Evolutionary conservation across 1,284 basidiomycete species (phyloP).

Genomic region (Mycena citricolor): DNA sequence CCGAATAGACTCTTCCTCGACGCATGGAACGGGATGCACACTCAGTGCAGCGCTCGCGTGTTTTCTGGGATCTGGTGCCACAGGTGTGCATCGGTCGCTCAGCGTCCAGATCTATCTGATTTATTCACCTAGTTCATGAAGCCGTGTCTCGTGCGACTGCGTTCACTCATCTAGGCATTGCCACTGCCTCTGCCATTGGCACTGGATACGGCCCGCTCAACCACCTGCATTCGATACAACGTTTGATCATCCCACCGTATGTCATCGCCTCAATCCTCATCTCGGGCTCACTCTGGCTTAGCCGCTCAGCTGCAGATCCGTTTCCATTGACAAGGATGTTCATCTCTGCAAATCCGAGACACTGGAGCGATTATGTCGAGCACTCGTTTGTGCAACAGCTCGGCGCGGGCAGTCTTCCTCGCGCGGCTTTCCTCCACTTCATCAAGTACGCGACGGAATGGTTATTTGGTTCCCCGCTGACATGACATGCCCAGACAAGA

Average conservation of each 20-base stretch:
- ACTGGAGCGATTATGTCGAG: conserved; percentile 79
- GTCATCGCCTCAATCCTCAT: conserved; percentile 25
- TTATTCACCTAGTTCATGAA: conserved; percentile 46
- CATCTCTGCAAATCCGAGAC: conserved; percentile 52
- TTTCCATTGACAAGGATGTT: conserved; percentile 72
- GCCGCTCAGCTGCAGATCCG: conserved; percentile 59
- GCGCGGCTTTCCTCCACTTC: conserved; percentile 78
- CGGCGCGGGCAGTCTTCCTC: conserved; percentile 68
- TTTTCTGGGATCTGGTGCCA: conserved; percentile 54
- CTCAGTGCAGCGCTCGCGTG: conserved; percentile 82
- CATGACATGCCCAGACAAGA: conserved; percentile 56
- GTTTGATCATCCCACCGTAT: conserved; percentile 58
- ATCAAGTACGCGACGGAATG: conserved; percentile 62
- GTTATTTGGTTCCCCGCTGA: conserved; percentile 10
- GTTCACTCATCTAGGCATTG: conserved; percentile 81
- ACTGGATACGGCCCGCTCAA: conserved; percentile 85
- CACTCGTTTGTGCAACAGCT: conserved; percentile 83
- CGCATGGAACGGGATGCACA: conserved; percentile 95
- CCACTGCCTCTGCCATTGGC: conserved; percentile 70
- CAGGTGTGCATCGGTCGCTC: conserved; percentile 43
- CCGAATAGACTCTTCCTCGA: conserved; percentile 68
- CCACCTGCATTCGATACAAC: conserved; percentile 70
- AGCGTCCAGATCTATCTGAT: not conserved
- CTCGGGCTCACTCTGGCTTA: conserved; percentile 29
- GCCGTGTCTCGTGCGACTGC: conserved; percentile 61